Evolutionary conservation across 2,329 filamentous ascomycete genomes (phyloP), one percentile per base, ranked within the genome.

Genomic region (Pseudogymnoascus sp.): DNA sequence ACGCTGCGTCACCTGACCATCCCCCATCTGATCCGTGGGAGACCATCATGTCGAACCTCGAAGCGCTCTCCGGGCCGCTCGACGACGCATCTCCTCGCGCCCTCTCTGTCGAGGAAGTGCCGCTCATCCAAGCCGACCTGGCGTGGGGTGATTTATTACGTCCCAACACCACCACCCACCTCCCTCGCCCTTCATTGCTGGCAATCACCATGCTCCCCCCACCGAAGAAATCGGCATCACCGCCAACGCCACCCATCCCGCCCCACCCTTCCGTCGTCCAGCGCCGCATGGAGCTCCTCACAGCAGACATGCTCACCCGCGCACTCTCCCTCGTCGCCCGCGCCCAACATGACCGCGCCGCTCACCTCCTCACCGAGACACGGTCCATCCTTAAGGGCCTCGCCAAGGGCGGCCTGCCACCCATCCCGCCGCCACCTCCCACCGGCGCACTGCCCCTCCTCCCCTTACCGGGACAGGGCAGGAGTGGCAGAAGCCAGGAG

Each of bases 1-100:
- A 99, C 73, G 95, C 85, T 66, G 82, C 88, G 1, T 85, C 84
- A 0, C 82, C 83, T 0, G 95, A 99, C 66, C 86, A 91, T 70
- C 81, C 96, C 42, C 93, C 93, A 6, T 90, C 96, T 72, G 95
- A 99, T 72, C 88, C 93, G 0, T 99, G 95, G 95, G 95, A 97
- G 76, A 95, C 91, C 60, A 93, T 99, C 65, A 91, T 99, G 19
- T 97, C 95, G 4, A 93, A 93, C 0, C 78, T 99, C 10, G 95
- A 99, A 76, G 95, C 93, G 3, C 83, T 99, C 2, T 92, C 95
- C 21, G 95, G 93, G 1, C 86, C 91, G 0, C 80, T 91, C 59
- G 56, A 59, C 1, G 95, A 97, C 68, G 93, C 97, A 65, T 91
- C 95, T 44, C 88, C 91, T 70, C 86, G 93, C 35, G 83, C 87